Conservation (phyloP, 2,329 filamentous ascomycete genomes). For the Fusarium euwallaceae region DNA sequence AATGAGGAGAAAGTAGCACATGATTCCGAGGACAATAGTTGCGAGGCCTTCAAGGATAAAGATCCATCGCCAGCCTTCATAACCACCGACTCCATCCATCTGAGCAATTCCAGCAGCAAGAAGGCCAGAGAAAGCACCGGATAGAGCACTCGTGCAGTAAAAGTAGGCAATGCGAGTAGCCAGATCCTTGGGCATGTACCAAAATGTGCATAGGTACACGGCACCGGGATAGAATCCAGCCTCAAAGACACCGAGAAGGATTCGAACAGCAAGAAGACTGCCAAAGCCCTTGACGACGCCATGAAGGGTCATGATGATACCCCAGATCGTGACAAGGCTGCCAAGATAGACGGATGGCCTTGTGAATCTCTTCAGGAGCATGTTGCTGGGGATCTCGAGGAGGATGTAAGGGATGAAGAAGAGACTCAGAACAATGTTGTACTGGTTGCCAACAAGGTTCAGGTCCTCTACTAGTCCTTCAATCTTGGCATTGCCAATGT, state of each 20-base stretch:
- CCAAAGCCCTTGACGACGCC: not conserved
- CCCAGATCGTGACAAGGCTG: not conserved
- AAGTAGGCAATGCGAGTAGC: not conserved
- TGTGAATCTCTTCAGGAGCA: not conserved
- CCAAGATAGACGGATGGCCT: not conserved
- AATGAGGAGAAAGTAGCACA: not conserved
- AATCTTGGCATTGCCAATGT: constrained; percentile 66
- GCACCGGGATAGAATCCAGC: not conserved
- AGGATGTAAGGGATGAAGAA: not conserved
- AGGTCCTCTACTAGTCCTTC: constrained; percentile 44
- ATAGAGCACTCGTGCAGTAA: not conserved
- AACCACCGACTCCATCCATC: not conserved
- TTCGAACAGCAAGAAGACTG: not conserved
- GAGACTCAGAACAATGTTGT: not conserved
- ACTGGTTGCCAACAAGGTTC: not conserved
- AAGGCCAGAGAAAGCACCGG: not conserved
- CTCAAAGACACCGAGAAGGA: not conserved
- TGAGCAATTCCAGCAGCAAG: not conserved
- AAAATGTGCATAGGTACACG: not conserved
- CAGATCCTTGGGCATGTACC: not conserved
- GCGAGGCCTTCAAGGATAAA: not conserved
- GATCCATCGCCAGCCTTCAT: not conserved
- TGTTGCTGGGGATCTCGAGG: not conserved
- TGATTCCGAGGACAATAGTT: not conserved
- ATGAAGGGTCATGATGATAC: not conserved